A percentile compares a stretch with the other conserved stretches of the same genome.
phyloP scores from a whole-genome alignment of 306 rosid genomes.

The Sesbania bispinosa region DNA sequence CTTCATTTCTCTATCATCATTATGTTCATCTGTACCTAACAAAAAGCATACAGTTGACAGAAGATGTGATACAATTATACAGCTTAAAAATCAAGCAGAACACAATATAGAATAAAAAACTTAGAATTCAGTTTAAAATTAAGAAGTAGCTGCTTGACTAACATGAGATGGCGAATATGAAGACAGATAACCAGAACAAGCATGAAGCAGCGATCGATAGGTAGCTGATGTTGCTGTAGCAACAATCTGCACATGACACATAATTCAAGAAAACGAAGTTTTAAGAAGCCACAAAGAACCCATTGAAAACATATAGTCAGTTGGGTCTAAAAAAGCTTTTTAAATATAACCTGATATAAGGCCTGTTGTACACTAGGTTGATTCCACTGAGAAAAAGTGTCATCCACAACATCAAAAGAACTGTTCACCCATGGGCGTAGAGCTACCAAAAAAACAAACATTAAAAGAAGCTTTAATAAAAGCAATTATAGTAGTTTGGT shows the following conservation, averaged over 20 bases:
- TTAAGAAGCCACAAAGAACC: slow-evolving; percentile 11
- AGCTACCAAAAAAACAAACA: slow-evolving; percentile 50
- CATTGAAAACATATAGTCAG: too few species aligned
- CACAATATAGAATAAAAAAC: not conserved
- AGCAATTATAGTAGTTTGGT: not conserved
- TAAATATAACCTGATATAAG: slow-evolving; percentile 65
- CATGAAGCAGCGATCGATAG: slow-evolving; percentile 68
- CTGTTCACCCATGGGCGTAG: slow-evolving; percentile 78
- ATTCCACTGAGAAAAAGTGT: slow-evolving; percentile 76
- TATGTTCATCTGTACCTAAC: too few species aligned
- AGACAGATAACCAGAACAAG: slow-evolving; percentile 87
- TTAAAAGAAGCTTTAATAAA: slow-evolving; percentile 3
- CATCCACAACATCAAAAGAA: slow-evolving; percentile 65
- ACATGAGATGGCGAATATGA: slow-evolving; percentile 92
- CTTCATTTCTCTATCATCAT: too few species aligned
- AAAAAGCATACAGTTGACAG: not conserved
- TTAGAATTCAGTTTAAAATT: not conserved
- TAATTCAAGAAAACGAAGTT: slow-evolving; percentile 23
- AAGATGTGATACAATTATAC: not conserved
- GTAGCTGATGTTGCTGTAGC: slow-evolving; percentile 59
- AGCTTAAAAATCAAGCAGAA: slow-evolving; percentile 5
- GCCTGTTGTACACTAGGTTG: slow-evolving; percentile 85
- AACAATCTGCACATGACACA: slow-evolving; percentile 69
- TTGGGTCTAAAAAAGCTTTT: slow-evolving; percentile 4
- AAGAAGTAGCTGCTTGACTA: slow-evolving; percentile 38